These are phyloP conservation scores for Brachypodium distachyon DNA, from an alignment of 202 grass and related monocot genomes.

Conservation along the genomic window DNA sequence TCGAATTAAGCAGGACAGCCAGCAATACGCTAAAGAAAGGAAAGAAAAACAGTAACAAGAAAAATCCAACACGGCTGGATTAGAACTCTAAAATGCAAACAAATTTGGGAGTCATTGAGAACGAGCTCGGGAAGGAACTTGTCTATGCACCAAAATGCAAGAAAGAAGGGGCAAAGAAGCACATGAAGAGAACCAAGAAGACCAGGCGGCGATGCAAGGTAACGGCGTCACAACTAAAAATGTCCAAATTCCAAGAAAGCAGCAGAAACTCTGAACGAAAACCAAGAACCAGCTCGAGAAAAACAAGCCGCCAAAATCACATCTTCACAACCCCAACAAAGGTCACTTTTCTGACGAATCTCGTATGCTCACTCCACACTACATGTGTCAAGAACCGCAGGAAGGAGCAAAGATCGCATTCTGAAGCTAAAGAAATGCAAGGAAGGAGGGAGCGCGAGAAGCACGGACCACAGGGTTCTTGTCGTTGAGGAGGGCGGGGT, in stretches of 20 bases:
- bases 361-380: background rate
- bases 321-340: background rate
- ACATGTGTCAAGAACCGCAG: slow-evolving; percentile 3
- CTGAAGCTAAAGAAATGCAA: background rate
- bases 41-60: background rate
- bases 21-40: background rate
- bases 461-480: slow-evolving; percentile 64
- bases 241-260: background rate
- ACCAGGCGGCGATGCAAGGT: background rate
- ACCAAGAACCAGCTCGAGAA: background rate
- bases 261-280: background rate
- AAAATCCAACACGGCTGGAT: background rate
- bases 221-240: background rate
- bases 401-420: slow-evolving; percentile 10
- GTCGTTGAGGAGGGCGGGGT: slow-evolving; percentile 68
- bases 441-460: background rate
- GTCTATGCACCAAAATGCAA: background rate
- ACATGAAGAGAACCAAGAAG: background rate
- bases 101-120: too few species aligned
- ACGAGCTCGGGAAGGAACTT: background rate
- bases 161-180: slow-evolving; percentile 7
- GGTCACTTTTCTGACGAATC: slow-evolving; percentile 9
- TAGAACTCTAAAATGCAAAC: too few species aligned
- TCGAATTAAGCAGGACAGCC: background rate
- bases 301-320: background rate